Conservation (phyloP, 495 filamentous ascomycete species). For the Endocarpon pusillum region DNA sequence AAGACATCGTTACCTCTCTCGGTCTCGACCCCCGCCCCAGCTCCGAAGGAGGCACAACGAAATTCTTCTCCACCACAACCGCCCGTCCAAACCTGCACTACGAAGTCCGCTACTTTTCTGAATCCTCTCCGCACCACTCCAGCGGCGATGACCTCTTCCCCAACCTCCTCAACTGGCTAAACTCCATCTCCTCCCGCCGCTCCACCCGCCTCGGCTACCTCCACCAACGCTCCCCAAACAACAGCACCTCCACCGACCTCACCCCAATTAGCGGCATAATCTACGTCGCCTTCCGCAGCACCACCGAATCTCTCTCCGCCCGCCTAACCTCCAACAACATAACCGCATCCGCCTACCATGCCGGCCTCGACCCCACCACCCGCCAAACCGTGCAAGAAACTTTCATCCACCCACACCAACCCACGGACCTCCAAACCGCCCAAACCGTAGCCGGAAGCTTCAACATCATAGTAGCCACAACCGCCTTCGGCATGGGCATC, state of each 20-base stretch:
- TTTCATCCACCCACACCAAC: slow-evolving; percentile 31
- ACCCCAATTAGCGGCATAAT: slow-evolving; percentile 70
- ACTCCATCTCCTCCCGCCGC: slow-evolving; percentile 48
- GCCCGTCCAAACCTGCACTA: slow-evolving; percentile 77
- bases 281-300: slow-evolving; percentile 64
- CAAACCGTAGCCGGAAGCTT: slow-evolving; percentile 32
- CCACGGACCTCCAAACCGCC: too few relatives aligned
- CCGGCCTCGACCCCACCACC: slow-evolving; percentile 26
- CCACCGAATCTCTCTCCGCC: slow-evolving; percentile 56
- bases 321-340: slow-evolving; percentile 21
- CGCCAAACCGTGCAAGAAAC: slow-evolving; percentile 32
- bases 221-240: slow-evolving; percentile 25
- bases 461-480: slow-evolving; percentile 86
- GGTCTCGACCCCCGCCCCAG: slow-evolving; percentile 42
- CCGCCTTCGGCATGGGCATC: slow-evolving; percentile 95
- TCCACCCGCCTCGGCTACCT: slow-evolving; percentile 18
- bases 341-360: slow-evolving; percentile 33
- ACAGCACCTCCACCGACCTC: slow-evolving; percentile 28
- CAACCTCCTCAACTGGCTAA: slow-evolving; percentile 58
- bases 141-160: slow-evolving; percentile 52
- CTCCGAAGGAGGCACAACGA: slow-evolving; percentile 37
- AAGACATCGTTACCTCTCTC: slow-evolving; percentile 63
- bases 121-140: slow-evolving; percentile 18
- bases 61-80: slow-evolving; percentile 63
- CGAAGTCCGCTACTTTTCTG: slow-evolving; percentile 69